These are phyloP conservation scores for Wickerhamiella azyma DNA, from an alignment of 805 yeast genomes.

Conservation along the genomic window DNA sequence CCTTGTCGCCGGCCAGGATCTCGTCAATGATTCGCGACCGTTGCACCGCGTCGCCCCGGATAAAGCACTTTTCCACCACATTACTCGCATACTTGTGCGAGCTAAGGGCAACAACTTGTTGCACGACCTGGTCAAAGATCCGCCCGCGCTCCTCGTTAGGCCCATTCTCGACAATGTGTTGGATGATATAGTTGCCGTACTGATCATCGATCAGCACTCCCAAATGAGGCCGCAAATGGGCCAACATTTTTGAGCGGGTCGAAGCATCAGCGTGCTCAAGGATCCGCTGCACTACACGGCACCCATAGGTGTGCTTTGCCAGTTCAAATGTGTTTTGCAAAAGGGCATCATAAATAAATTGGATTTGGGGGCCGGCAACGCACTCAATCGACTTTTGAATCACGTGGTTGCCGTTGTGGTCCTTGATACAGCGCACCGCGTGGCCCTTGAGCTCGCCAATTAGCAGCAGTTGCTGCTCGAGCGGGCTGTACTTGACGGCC, in stretches of 20 bases:
- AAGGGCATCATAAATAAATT: constrained; percentile 61
- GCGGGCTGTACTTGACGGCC: constrained; percentile 62
- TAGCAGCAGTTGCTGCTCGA: constrained; percentile 51
- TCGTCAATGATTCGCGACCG: constrained; percentile 49
- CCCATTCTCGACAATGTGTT: constrained; percentile 85
- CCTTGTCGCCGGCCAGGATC: constrained; percentile 28
- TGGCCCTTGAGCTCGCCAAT: constrained; percentile 55
- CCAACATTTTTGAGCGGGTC: constrained; percentile 55
- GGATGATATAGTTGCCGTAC: constrained; percentile 95
- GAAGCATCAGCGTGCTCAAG: constrained; percentile 58
- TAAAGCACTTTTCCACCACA: constrained; percentile 88
- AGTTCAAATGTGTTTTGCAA: constrained; percentile 55
- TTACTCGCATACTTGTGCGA: constrained; percentile 95
- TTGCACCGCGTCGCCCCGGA: constrained; percentile 53
- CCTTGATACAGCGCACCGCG: constrained; percentile 63
- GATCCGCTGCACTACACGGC: constrained; percentile 88
- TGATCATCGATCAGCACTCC: constrained; percentile 82
- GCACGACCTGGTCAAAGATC: constrained; percentile 55
- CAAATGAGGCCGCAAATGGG: constrained; percentile 58
- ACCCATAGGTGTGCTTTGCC: constrained; percentile 93
- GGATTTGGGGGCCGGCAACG: constrained; percentile 55
- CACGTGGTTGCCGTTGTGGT: constrained; percentile 96
- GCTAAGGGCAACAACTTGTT: constrained; percentile 67
- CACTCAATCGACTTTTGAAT: constrained; percentile 88
- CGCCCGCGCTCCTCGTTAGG: constrained; percentile 38